phyloP scores from a whole-genome alignment of 257 asterid genomes.

The Verbascum thapsus region DNA sequence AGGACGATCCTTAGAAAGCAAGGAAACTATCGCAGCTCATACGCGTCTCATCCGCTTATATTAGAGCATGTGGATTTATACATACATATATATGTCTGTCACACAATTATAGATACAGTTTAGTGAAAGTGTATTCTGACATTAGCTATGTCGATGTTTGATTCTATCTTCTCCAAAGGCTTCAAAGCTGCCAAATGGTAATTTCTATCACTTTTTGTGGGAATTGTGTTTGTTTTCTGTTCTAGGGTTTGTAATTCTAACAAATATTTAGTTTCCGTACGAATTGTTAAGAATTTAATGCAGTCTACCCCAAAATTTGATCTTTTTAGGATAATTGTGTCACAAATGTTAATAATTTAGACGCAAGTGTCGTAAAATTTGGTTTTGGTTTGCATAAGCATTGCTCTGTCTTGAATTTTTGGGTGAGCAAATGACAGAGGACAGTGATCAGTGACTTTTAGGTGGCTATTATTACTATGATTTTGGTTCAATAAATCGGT shows the following conservation, averaged over 20 bases:
- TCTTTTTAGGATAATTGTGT: neutral
- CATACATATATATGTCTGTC: neutral
- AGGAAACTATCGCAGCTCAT: constrained; percentile 33
- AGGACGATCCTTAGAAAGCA: constrained; percentile 38
- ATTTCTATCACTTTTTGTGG: neutral
- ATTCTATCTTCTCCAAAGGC: constrained; percentile 64
- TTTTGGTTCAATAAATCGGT: neutral
- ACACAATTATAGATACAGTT: neutral
- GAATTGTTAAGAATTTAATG: neutral
- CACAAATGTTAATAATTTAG: neutral
- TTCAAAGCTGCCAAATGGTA: constrained; percentile 82
- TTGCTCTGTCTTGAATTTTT: constrained; percentile 7
- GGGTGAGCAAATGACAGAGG: neutral
- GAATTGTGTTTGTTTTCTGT: neutral
- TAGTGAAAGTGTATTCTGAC: constrained; percentile 11
- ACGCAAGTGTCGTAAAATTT: neutral
- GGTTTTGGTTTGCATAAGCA: neutral
- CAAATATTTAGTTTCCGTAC: neutral
- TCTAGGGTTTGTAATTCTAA: constrained; percentile 23
- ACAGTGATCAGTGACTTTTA: neutral
- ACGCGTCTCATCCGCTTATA: constrained; percentile 47
- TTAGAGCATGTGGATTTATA: constrained; percentile 32
- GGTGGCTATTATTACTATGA: constrained; percentile 14
- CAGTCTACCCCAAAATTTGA: neutral
- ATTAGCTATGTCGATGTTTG: constrained; percentile 34